Percentiles rank a stretch among this genome's conserved stretches.
These are phyloP conservation scores for Cryptococcus sp. DNA, from an alignment of 1,284 basidiomycete genomes.

Conservation along the genomic window DNA sequence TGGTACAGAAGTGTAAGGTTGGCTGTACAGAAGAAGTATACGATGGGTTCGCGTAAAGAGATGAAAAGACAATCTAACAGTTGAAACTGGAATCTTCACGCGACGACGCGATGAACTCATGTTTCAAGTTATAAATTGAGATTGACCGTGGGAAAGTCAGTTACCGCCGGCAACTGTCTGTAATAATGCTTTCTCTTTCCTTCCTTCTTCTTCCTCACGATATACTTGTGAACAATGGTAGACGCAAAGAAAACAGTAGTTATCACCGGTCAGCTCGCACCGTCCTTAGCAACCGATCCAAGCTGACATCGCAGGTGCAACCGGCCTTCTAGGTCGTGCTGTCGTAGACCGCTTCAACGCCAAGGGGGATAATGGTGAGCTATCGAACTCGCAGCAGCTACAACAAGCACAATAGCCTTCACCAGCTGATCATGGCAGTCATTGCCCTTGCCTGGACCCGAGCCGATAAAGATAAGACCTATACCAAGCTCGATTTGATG, in stretches of 20 bases:
- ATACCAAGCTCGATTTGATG: conserved; percentile 50
- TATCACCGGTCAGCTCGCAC: background rate
- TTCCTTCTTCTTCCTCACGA: no score
- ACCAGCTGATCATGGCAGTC: conserved; percentile 19
- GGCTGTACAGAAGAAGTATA: background rate
- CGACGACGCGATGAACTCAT: no score
- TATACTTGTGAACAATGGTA: no score
- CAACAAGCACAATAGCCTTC: background rate
- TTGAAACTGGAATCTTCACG: no score
- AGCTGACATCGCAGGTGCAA: conserved; percentile 43
- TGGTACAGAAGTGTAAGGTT: background rate
- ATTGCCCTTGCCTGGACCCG: conserved; percentile 47
- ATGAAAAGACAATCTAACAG: no score
- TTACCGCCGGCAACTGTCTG: no score
- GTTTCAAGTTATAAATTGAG: background rate
- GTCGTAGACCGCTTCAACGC: conserved; percentile 33
- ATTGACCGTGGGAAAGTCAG: background rate
- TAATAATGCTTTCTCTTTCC: no score
- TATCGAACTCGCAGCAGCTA: background rate
- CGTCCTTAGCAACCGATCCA: background rate
- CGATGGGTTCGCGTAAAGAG: no score
- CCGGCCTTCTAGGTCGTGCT: conserved; percentile 52
- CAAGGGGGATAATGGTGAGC: conserved; percentile 26
- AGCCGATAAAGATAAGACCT: conserved; percentile 26
- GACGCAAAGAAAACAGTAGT: background rate